Evolutionary conservation across 495 filamentous ascomycete species (phyloP).

Genomic region (Rhizodiscina lignyota): DNA sequence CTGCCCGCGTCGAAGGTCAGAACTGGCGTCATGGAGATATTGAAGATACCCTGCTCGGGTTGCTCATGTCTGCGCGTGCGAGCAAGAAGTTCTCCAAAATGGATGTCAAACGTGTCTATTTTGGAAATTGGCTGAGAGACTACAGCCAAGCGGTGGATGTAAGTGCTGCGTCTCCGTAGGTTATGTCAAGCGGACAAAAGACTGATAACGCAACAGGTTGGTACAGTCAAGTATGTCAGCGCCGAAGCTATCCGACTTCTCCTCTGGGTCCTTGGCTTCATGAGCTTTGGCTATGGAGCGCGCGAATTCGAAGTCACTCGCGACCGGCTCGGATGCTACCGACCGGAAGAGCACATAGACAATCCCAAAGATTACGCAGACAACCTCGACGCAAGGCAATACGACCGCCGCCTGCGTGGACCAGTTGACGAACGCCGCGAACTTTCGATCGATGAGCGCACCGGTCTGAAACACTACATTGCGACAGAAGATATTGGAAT

Average conservation of each 20-base stretch:
- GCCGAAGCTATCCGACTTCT: conserved; percentile 79
- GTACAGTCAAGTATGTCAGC: conserved; percentile 73
- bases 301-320: conserved; percentile 81
- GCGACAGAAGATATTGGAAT: conserved; percentile 61
- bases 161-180: background rate
- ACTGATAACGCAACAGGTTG: conserved; percentile 25
- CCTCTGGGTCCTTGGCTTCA: conserved; percentile 47
- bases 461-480: conserved; percentile 80
- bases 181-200: background rate
- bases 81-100: conserved; percentile 79
- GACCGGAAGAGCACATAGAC: conserved; percentile 44
- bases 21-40: conserved; percentile 97
- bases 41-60: conserved; percentile 66
- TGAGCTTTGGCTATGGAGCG: conserved; percentile 71
- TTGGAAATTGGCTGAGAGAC: conserved; percentile 78
- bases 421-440: conserved; percentile 67
- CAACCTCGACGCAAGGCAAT: conserved; percentile 69
- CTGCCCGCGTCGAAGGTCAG: conserved; percentile 61
- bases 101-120: conserved; percentile 65
- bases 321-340: conserved; percentile 73
- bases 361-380: conserved; percentile 71
- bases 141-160: conserved; percentile 57
- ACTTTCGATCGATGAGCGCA: conserved; percentile 49
- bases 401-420: conserved; percentile 61
- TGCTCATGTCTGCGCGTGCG: conserved; percentile 47